phyloP scores from a whole-genome alignment of 768 basidiomycete genomes.

The Boletus fagicola region DNA sequence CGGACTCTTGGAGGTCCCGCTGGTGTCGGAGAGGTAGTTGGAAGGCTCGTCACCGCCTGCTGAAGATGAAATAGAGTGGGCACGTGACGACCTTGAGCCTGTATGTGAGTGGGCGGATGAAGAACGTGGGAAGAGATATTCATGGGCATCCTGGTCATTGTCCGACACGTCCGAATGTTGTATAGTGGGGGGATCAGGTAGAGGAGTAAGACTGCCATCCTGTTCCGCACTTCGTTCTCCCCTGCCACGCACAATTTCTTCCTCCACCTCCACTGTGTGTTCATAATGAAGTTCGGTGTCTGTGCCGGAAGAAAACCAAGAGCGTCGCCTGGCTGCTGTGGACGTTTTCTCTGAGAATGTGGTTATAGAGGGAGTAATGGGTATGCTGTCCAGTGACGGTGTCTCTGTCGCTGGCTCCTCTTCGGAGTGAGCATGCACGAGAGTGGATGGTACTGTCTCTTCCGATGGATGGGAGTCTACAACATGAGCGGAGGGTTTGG shows the following conservation, averaged over 20 bases:
- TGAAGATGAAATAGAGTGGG: constrained; percentile 37
- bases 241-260: constrained; percentile 16
- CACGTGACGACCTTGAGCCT: constrained; percentile 33
- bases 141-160: constrained; percentile 19
- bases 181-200: constrained; percentile 6
- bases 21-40: constrained; percentile 36
- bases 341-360: constrained; percentile 24
- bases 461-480: constrained; percentile 35
- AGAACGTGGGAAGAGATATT: constrained; percentile 36
- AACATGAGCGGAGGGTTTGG: constrained; percentile 20
- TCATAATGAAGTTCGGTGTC: constrained; percentile 36
- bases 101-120: constrained; percentile 45
- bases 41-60: constrained; percentile 26
- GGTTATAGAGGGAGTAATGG: constrained; percentile 25
- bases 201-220: constrained; percentile 32
- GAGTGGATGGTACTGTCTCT: constrained; percentile 20
- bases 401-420: constrained; percentile 27
- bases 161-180: constrained; percentile 16
- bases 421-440: constrained; percentile 30
- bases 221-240: constrained; percentile 35
- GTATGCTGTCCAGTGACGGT: constrained; percentile 23
- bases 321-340: constrained; percentile 41
- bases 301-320: constrained; percentile 54
- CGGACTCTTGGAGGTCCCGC: constrained; percentile 32
- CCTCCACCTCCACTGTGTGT: constrained; percentile 26